Conservation (phyloP, 228 moss, liverwort and hornwort genomes). For the Sphagnum fallax region DNA sequence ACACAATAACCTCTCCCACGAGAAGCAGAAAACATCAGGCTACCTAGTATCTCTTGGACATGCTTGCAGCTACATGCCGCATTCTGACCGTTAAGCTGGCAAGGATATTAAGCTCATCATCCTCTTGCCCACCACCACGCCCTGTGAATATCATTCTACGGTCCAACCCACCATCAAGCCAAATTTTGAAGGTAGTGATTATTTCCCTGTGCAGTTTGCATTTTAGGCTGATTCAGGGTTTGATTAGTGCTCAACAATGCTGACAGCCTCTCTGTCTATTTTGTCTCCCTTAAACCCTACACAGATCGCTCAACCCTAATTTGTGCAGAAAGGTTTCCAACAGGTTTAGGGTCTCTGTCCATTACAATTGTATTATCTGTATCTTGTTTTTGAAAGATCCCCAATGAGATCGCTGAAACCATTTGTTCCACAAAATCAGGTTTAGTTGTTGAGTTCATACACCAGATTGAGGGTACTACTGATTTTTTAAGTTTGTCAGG, state of each 20-base stretch:
- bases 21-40: too few relatives aligned
- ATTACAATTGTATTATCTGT: too few relatives aligned
- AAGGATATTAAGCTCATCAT: neutral
- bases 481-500: neutral
- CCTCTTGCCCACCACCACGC: neutral
- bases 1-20: too few relatives aligned
- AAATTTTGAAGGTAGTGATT: slow-evolving; percentile 10
- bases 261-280: neutral
- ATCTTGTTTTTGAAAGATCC: too few relatives aligned
- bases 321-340: neutral
- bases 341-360: neutral
- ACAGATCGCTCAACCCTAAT: neutral
- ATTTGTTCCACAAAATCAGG: too few relatives aligned
- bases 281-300: neutral
- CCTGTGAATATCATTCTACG: slow-evolving; percentile 13
- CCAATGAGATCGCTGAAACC: too few relatives aligned
- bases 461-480: neutral
- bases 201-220: neutral
- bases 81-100: slow-evolving; percentile 14
- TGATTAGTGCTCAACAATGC: neutral
- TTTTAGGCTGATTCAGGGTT: neutral
- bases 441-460: too few relatives aligned
- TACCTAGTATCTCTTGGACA: neutral
- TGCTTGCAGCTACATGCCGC: neutral
- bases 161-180: slow-evolving; percentile 11